Conservation (phyloP, 305 asterid species). For the Fraxinus angustifolia region DNA sequence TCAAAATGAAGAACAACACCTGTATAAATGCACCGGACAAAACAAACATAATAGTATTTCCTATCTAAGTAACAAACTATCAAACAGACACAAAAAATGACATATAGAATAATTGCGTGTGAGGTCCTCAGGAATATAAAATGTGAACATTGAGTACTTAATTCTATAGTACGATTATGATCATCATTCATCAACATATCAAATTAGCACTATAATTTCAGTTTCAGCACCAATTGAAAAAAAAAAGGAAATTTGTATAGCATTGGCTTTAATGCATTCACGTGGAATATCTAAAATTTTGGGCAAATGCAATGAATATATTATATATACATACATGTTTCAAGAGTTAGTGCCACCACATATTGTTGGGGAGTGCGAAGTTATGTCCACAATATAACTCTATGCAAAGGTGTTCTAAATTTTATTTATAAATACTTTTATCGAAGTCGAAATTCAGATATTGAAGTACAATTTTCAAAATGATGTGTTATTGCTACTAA, state of each 20-base stretch:
- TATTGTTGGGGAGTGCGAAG: not conserved
- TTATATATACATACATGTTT: not conserved
- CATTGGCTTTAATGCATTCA: not conserved
- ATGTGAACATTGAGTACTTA: not conserved
- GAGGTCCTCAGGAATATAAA: too few species aligned
- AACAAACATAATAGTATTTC: too few species aligned
- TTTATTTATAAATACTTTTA: not conserved
- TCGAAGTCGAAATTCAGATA: not conserved
- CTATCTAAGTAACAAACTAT: too few species aligned
- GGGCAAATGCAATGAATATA: not conserved
- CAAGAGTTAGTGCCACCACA: not conserved
- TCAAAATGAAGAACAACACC: too few species aligned
- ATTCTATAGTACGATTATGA: too few species aligned
- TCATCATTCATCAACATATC: not conserved
- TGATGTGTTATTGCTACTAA: not conserved
- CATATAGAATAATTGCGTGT: too few species aligned
- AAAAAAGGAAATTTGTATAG: not conserved
- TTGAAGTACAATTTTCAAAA: not conserved
- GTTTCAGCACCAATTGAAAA: not conserved
- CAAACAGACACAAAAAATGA: too few species aligned
- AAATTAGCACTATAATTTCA: not conserved
- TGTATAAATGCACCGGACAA: too few species aligned
- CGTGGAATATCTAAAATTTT: not conserved
- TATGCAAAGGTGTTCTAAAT: not conserved
- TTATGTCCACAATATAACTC: not conserved